Conservation (phyloP, 371 early-diverging fungal species). For the Syncephalastrum monosporum region DNA sequence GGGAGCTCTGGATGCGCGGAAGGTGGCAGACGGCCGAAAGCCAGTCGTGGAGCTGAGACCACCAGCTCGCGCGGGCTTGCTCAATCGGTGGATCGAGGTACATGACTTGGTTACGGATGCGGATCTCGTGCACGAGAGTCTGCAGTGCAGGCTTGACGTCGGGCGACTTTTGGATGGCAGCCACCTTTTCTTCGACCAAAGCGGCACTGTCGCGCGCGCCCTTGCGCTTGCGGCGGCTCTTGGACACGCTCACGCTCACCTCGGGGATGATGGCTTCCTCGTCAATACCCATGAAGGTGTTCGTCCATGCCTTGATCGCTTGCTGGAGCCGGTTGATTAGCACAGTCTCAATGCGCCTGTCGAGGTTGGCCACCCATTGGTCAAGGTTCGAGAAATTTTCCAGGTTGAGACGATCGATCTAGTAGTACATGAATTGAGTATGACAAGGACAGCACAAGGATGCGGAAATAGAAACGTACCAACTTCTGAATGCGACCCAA, state of each 20-base stretch:
- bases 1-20: conserved; percentile 84
- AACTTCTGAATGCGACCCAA: conserved; percentile 85
- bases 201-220: conserved; percentile 33
- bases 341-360: conserved; percentile 78
- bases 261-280: conserved; percentile 51
- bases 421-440: conserved; percentile 1
- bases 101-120: conserved; percentile 93
- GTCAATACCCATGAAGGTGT: conserved; percentile 63
- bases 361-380: conserved; percentile 84
- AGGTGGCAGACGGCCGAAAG: conserved; percentile 77
- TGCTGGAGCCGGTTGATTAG: conserved; percentile 76
- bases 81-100: conserved; percentile 95
- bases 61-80: conserved; percentile 88
- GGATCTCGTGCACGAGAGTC: conserved; percentile 77
- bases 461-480: conserved; percentile 25
- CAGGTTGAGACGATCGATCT: conserved; percentile 89
- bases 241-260: conserved; percentile 32
- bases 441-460: background rate
- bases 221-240: conserved; percentile 60
- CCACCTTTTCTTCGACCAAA: conserved; percentile 37
- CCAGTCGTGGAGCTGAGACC: conserved; percentile 91
- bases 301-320: conserved; percentile 79
- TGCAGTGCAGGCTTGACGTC: conserved; percentile 66
- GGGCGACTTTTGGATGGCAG: conserved; percentile 36
- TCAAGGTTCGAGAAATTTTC: conserved; percentile 94